Evolutionary conservation across 2,329 filamentous ascomycete species (phyloP).

Genomic region (Botryotinia globosa): DNA sequence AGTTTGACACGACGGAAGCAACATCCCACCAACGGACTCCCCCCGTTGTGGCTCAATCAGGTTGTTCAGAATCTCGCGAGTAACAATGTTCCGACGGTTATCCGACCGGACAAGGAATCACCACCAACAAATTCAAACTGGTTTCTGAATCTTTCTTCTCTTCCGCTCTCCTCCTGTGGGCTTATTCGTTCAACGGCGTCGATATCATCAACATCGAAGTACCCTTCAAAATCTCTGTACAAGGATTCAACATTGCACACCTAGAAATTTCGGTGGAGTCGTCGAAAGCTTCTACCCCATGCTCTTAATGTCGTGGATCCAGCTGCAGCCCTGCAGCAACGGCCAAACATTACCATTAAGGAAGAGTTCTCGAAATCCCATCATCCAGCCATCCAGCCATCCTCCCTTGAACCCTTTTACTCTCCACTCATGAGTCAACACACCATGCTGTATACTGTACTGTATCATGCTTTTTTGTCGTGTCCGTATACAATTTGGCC

Average conservation of each 20-base stretch:
- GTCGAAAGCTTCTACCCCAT: slow-evolving; percentile 4
- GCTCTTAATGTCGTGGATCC: slow-evolving; percentile 11
- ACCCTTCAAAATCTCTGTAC: neutral
- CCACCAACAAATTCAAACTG: too few species aligned
- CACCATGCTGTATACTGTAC: slow-evolving; percentile 1
- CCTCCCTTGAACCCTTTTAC: neutral
- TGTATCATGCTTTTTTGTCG: neutral
- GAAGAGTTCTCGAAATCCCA: neutral
- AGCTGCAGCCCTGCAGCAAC: slow-evolving; percentile 12
- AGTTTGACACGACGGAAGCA: too few species aligned
- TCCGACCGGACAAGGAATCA: neutral
- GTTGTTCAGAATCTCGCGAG: neutral
- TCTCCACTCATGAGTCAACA: slow-evolving; percentile 15
- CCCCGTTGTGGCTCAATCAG: neutral
- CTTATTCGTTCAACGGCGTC: neutral
- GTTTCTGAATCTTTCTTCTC: neutral
- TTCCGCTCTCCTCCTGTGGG: neutral
- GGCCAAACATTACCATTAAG: neutral
- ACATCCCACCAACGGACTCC: neutral
- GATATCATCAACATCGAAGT: neutral
- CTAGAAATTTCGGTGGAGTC: neutral
- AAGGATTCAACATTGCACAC: neutral
- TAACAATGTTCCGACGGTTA: neutral
- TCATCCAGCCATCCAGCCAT: neutral
- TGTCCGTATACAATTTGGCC: slow-evolving; percentile 4